Base-by-base conservation (phyloP, 2,329 filamentous ascomycete species). In the Phialemoniopsis sp. region DNA sequence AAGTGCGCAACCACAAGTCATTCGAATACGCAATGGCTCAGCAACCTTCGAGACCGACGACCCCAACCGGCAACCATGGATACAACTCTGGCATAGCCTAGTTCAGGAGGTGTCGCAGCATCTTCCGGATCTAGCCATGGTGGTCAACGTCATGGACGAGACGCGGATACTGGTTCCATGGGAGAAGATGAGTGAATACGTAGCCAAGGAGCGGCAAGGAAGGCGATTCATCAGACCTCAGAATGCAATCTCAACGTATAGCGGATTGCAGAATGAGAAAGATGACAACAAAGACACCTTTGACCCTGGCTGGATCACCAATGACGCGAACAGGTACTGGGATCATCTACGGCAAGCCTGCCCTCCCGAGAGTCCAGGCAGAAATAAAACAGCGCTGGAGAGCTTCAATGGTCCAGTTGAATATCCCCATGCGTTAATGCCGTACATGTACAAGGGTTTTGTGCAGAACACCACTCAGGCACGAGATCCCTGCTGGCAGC, bases 81-180 rank as follows among this genome's bases (percentile, higher is more conserved):
- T 73, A 35, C 53, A 69, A 50, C 55, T 64, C 17, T 76, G 72
- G 72, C 63, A 64, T 2, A 51, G 55, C 5, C 59, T 79, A 13
- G 66, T 82, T 17, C 47, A 54, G 6, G 70, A 72, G 41, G 73
- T 80, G 29, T 68, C 73, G 21, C 50, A 65, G 15, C 59, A 72
- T 40, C 55, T 85, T 17, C 80, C 80, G 7, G 79, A 85, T 46
- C 72, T 85, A 53, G 79, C 84, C 53, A 80, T 84, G 63, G 72
- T 78, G 12, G 74, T 84, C 60, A 84, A 85, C 51, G 65, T 70
- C 37, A 68, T 80, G 59, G 79, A 83, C 52, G 77, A 84, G 52
- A 72, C 80, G 18, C 68, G 80, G 14, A 57, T 85, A 13, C 60
- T 82, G 19, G 76, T 81, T 7, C 71, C 78, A 8, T 78, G 70